Evolutionary conservation across 1,284 basidiomycete genomes (phyloP).

Genomic region (Moesziomyces globuligerus): DNA sequence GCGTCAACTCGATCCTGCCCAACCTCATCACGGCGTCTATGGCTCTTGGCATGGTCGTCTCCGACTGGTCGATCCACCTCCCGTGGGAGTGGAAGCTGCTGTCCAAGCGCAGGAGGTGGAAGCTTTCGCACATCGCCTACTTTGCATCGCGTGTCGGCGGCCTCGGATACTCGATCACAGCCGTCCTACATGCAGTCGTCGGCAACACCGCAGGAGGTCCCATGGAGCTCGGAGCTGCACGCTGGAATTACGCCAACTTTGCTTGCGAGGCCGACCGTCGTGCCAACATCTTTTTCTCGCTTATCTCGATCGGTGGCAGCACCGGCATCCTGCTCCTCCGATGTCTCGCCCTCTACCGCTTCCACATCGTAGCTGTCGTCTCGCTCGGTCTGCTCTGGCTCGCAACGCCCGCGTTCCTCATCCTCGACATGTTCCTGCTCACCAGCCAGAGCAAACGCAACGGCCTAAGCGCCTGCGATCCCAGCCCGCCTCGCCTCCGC

Average conservation of each 20-base stretch:
- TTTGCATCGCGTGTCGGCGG: constrained; percentile 48
- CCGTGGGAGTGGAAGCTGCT: constrained; percentile 49
- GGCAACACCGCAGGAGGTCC: constrained; percentile 39
- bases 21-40: constrained; percentile 41
- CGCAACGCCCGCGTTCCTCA: constrained; percentile 34
- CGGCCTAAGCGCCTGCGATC: constrained; percentile 43
- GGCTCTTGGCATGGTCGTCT: constrained; percentile 40
- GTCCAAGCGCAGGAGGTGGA: constrained; percentile 37
- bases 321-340: constrained; percentile 42
- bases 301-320: constrained; percentile 47
- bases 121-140: constrained; percentile 51
- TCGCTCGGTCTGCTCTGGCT: constrained; percentile 41
- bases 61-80: constrained; percentile 47
- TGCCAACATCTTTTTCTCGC: constrained; percentile 37
- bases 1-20: constrained; percentile 39
- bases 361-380: constrained; percentile 31
- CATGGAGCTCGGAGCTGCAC: constrained; percentile 18
- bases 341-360: constrained; percentile 44
- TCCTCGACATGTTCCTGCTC: constrained; percentile 39
- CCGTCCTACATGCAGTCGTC: constrained; percentile 32
- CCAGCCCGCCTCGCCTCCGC: constrained; percentile 17
- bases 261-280: constrained; percentile 35
- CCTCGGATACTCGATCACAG: constrained; percentile 28
- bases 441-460: constrained; percentile 37
- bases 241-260: constrained; percentile 47